Evolutionary conservation across 2,329 filamentous ascomycete genomes (phyloP).

Genomic region (Penicillium expansum): DNA sequence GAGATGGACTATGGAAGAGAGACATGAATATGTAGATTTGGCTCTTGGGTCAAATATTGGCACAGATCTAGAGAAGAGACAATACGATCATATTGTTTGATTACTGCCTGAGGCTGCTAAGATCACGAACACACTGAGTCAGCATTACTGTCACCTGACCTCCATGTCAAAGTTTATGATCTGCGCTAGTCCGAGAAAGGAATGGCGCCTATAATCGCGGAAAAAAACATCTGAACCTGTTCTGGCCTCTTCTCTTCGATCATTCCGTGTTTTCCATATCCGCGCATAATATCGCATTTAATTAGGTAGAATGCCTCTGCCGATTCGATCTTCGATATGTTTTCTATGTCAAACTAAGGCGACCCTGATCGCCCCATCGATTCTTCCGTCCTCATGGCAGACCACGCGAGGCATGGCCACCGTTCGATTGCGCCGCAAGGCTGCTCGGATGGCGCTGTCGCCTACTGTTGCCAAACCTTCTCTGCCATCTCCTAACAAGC

Average conservation of each 20-base stretch:
- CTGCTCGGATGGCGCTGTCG: slow-evolving; percentile 40
- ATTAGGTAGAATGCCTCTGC: slow-evolving; percentile 31
- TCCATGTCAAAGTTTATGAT: neutral
- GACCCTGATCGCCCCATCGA: slow-evolving; percentile 12
- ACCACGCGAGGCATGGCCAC: slow-evolving; percentile 34
- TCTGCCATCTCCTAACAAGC: slow-evolving; percentile 28
- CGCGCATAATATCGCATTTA: slow-evolving; percentile 14
- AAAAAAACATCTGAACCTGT: slow-evolving; percentile 11
- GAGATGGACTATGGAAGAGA: neutral
- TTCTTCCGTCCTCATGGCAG: slow-evolving; percentile 28
- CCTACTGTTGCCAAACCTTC: slow-evolving; percentile 30
- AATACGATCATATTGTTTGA: neutral
- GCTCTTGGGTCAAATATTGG: neutral
- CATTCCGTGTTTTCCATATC: neutral
- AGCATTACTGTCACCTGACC: neutral
- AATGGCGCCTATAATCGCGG: slow-evolving; percentile 2
- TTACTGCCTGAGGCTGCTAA: too few relatives aligned
- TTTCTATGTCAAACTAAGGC: slow-evolving; percentile 33
- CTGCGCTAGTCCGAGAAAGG: slow-evolving; percentile 4
- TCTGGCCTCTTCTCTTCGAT: slow-evolving; percentile 7
- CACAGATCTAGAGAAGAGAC: too few relatives aligned
- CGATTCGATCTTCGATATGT: slow-evolving; percentile 31
- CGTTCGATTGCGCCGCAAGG: slow-evolving; percentile 33
- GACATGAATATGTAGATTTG: too few relatives aligned
- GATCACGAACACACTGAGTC: neutral